These are phyloP conservation scores for Chloromonas sp. DNA, from an alignment of 163 green algal genomes.

Conservation along the genomic window DNA sequence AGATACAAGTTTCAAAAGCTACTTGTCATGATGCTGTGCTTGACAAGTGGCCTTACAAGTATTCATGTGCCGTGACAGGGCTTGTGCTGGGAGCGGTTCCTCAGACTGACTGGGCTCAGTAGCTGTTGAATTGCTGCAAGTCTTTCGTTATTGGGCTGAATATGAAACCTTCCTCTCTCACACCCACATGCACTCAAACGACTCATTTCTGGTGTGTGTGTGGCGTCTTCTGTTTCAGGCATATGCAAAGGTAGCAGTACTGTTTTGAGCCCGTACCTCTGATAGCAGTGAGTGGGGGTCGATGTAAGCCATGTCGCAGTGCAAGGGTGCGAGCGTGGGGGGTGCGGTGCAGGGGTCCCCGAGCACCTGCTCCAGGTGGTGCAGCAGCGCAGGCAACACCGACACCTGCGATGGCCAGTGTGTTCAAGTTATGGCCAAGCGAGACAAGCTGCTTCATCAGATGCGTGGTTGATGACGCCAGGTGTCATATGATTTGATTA, in stretches of 20 bases:
- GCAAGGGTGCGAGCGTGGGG: slow-evolving; percentile 20
- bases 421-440: no score
- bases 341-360: background rate
- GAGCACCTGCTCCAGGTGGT: slow-evolving; percentile 37
- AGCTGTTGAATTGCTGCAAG: background rate
- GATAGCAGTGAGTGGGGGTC: slow-evolving; percentile 40
- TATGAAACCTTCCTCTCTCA: no score
- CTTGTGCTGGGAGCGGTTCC: background rate
- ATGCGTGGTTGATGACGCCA: no score
- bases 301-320: slow-evolving; percentile 50
- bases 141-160: no score
- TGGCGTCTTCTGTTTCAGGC: no score
- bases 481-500: no score
- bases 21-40: background rate
- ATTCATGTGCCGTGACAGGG: no score
- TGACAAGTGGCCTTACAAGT: no score
- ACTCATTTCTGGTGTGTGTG: no score
- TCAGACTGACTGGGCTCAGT: background rate
- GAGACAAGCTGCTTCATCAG: no score
- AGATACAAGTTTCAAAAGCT: background rate
- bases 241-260: no score
- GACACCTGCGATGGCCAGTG: slow-evolving; percentile 6
- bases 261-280: background rate
- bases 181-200: no score
- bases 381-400: slow-evolving; percentile 47